These are phyloP conservation scores for Tuber calosporum DNA, from an alignment of 495 filamentous ascomycete genomes.

Conservation along the genomic window DNA sequence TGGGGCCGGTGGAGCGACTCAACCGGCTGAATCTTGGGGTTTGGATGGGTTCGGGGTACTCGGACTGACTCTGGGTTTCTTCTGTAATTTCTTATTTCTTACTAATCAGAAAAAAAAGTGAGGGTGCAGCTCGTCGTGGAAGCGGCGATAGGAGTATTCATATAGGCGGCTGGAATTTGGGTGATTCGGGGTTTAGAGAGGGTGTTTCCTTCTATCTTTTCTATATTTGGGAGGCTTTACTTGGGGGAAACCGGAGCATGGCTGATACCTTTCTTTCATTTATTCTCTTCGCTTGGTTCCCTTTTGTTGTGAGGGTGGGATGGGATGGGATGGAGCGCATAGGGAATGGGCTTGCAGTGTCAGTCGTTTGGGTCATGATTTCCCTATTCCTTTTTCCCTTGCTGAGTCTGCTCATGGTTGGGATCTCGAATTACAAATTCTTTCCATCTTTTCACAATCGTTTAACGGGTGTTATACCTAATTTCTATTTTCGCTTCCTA, in stretches of 20 bases:
- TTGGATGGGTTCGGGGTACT: neutral
- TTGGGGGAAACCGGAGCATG: conserved; percentile 28
- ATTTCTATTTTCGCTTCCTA: conserved; percentile 32
- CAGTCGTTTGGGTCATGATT: conserved; percentile 6
- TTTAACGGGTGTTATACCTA: conserved; percentile 12
- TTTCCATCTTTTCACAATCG: conserved; percentile 20
- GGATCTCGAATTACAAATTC: neutral
- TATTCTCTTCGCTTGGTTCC: neutral
- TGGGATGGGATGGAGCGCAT: conserved; percentile 8
- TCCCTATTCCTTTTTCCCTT: conserved; percentile 28
- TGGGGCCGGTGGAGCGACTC: conserved; percentile 37
- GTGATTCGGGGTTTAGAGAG: conserved; percentile 13
- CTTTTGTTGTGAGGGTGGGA: neutral
- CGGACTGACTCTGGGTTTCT: neutral
- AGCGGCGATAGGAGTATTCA: neutral
- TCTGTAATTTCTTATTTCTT: neutral
- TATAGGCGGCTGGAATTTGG: neutral
- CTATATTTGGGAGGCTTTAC: conserved; percentile 15
- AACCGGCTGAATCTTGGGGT: conserved; percentile 21
- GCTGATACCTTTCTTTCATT: conserved; percentile 24
- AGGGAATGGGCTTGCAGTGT: neutral
- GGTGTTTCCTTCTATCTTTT: conserved; percentile 18
- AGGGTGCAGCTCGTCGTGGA: neutral
- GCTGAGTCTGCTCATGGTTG: conserved; percentile 29
- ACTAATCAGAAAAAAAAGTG: neutral